Evolutionary conservation across 1,284 basidiomycete species (phyloP).

Genomic region (Naganishia sp.): DNA sequence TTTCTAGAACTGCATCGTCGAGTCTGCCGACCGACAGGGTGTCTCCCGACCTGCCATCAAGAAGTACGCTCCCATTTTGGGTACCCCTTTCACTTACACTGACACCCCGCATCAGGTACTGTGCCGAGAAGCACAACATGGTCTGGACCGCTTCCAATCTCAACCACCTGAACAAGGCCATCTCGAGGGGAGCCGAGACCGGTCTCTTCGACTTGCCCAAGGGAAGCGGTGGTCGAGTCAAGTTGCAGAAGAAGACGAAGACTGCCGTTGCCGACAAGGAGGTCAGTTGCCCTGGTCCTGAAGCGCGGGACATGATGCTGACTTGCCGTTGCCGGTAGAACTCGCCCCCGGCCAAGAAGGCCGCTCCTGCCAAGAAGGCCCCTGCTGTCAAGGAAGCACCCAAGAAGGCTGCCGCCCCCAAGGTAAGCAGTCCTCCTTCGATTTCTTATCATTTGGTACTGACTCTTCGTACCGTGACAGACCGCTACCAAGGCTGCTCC

Average conservation of each 20-base stretch:
- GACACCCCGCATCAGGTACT: slow-evolving; percentile 59
- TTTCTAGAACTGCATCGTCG: slow-evolving; percentile 38
- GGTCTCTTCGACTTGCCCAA: slow-evolving; percentile 81
- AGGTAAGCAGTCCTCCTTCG: not conserved
- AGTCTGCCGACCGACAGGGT: slow-evolving; percentile 74
- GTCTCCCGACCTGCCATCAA: slow-evolving; percentile 90
- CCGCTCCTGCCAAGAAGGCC: slow-evolving; percentile 43
- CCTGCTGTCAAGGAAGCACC: slow-evolving; percentile 44
- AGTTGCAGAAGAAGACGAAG: slow-evolving; percentile 63
- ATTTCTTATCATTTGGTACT: not conserved
- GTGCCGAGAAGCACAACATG: slow-evolving; percentile 74
- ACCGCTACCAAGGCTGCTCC: slow-evolving; percentile 41
- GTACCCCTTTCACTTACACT: not conserved
- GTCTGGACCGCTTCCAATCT: slow-evolving; percentile 72
- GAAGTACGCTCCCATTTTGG: slow-evolving; percentile 62
- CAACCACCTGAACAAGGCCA: slow-evolving; percentile 77
- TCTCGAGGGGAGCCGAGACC: slow-evolving; percentile 75
- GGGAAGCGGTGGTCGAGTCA: slow-evolving; percentile 78
- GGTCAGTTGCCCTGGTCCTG: not conserved
- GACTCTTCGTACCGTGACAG: slow-evolving; percentile 46
- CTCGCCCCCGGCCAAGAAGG: slow-evolving; percentile 32
- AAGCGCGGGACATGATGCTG: not conserved
- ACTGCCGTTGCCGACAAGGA: slow-evolving; percentile 30
- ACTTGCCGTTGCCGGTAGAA: slow-evolving; percentile 13
- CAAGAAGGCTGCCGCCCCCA: slow-evolving; percentile 38